Evolutionary conservation across 352 stramenopile genomes (phyloP).

Genomic region (Blastocystis sp.): DNA sequence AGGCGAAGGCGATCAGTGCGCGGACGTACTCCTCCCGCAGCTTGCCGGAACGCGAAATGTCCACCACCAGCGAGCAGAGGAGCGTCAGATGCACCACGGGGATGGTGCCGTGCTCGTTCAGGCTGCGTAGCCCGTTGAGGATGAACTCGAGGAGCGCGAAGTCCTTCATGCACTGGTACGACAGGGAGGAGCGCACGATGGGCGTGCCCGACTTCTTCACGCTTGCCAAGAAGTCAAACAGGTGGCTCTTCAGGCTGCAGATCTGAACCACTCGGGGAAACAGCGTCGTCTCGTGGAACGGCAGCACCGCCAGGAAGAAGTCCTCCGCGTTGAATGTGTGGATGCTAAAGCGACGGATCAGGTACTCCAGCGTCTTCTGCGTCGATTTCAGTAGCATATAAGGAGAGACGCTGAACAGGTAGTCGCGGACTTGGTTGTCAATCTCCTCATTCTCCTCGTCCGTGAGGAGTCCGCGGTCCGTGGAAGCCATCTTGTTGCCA

Average conservation of each 20-base stretch:
- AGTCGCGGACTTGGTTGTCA: slow-evolving; percentile 41
- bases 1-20: slow-evolving; percentile 37
- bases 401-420: slow-evolving; percentile 61
- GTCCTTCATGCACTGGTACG: slow-evolving; percentile 66
- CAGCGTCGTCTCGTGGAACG: slow-evolving; percentile 58
- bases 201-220: slow-evolving; percentile 53
- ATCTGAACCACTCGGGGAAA: slow-evolving; percentile 54
- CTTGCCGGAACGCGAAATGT: slow-evolving; percentile 28
- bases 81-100: slow-evolving; percentile 53
- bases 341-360: slow-evolving; percentile 66
- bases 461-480: slow-evolving; percentile 6
- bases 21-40: slow-evolving; percentile 44
- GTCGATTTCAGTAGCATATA: slow-evolving; percentile 64
- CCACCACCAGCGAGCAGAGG: slow-evolving; percentile 39
- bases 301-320: slow-evolving; percentile 64
- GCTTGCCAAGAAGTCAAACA: slow-evolving; percentile 30
- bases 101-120: slow-evolving; percentile 18
- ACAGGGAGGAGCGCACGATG: slow-evolving; percentile 30
- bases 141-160: slow-evolving; percentile 46
- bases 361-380: slow-evolving; percentile 66
- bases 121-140: slow-evolving; percentile 19
- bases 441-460: slow-evolving; percentile 53
- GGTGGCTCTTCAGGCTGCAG: slow-evolving; percentile 17
- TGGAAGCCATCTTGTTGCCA: slow-evolving; percentile 47
- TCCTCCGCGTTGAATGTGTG: slow-evolving; percentile 67